These are phyloP conservation scores for Sisymbrium altissimum DNA, from an alignment of 345 rosid genomes.

Conservation along the genomic window DNA sequence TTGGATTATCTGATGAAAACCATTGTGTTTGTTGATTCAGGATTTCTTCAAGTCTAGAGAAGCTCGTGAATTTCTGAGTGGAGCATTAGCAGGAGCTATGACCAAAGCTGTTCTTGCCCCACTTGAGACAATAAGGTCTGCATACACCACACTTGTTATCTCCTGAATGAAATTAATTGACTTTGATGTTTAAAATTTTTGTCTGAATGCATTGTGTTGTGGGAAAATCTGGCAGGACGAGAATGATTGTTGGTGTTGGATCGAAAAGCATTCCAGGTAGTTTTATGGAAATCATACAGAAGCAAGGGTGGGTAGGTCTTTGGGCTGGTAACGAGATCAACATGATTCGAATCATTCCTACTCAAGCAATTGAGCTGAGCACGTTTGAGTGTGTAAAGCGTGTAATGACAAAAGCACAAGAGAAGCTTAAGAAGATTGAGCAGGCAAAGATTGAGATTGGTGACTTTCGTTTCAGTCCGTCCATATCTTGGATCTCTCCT, in stretches of 20 bases:
- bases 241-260: slow-evolving; percentile 99
- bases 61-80: slow-evolving; percentile 91
- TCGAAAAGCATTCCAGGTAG: slow-evolving; percentile 85
- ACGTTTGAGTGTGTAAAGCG: slow-evolving; percentile 93
- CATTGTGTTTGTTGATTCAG: slow-evolving; percentile 42
- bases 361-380: slow-evolving; percentile 94
- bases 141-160: neutral
- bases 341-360: slow-evolving; percentile 89
- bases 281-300: slow-evolving; percentile 76
- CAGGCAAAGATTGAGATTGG: slow-evolving; percentile 64
- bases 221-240: slow-evolving; percentile 58
- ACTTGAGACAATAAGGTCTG: slow-evolving; percentile 89
- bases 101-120: slow-evolving; percentile 99
- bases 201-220: neutral
- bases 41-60: slow-evolving; percentile 65
- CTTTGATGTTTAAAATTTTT: neutral
- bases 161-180: neutral
- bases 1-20: neutral
- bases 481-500: slow-evolving; percentile 88
- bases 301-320: slow-evolving; percentile 96
- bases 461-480: slow-evolving; percentile 48
- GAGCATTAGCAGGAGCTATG: slow-evolving; percentile 98
- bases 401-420: slow-evolving; percentile 66
- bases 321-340: slow-evolving; percentile 98
- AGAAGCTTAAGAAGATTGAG: slow-evolving; percentile 55